A percentile compares a stretch with the other conserved stretches of the same genome.
Evolutionary conservation across 805 yeast genomes (phyloP).

Genomic region (Myxozyma neotropica): DNA sequence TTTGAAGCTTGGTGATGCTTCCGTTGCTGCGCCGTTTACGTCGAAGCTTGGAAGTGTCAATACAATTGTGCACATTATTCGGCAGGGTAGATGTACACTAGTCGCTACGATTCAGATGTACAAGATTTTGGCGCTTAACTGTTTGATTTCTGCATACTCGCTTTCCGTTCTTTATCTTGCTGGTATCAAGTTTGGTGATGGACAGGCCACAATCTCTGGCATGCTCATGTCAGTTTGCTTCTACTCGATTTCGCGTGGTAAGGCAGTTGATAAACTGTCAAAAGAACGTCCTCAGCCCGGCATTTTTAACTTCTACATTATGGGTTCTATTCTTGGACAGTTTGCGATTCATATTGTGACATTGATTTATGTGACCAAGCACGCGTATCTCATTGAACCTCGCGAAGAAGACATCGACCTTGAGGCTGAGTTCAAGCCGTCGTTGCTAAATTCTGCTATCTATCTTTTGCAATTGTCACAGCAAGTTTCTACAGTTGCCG

Average conservation of each 20-base stretch:
- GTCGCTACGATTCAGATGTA: constrained; percentile 99
- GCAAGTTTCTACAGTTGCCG: constrained; percentile 96
- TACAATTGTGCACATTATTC: constrained; percentile 87
- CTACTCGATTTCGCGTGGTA: constrained; percentile 91
- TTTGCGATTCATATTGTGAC: constrained; percentile 89
- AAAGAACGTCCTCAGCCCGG: constrained; percentile 97
- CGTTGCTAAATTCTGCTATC: constrained; percentile 93
- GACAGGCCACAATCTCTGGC: constrained; percentile 97
- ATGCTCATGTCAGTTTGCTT: constrained; percentile 89
- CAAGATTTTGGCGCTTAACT: constrained; percentile 93
- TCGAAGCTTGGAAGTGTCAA: constrained; percentile 90
- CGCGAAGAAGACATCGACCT: constrained; percentile 87
- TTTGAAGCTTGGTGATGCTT: constrained; percentile 95
- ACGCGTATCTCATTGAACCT: constrained; percentile 87
- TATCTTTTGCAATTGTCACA: constrained; percentile 92
- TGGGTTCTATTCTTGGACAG: constrained; percentile 97
- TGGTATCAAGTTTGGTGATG: constrained; percentile 97
- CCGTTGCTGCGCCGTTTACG: constrained; percentile 98
- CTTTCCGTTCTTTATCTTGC: constrained; percentile 91
- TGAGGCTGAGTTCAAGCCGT: constrained; percentile 85
- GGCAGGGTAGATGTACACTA: constrained; percentile 98
- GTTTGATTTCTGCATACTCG: constrained; percentile 95
- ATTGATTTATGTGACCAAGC: constrained; percentile 77
- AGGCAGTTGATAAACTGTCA: constrained; percentile 83
- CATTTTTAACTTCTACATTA: constrained; percentile 89